Evolutionary conservation across 306 rosid genomes (phyloP).

Genomic region (Lotus japonicus): DNA sequence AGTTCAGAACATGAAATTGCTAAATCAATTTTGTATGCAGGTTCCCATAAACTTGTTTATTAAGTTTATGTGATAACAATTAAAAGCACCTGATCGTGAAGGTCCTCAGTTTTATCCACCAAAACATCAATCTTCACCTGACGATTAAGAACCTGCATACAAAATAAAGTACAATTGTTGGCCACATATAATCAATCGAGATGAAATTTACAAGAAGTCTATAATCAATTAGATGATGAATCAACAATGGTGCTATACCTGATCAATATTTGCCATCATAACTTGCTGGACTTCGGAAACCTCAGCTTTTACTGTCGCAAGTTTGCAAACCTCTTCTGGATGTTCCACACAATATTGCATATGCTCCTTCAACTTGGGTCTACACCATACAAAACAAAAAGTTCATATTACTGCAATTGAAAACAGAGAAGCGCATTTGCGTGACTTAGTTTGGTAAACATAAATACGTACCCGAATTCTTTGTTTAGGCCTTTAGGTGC

Average conservation of each 20-base stretch:
- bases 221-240: background rate
- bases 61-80: background rate
- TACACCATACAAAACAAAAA: conserved; percentile 18
- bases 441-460: background rate
- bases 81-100: conserved; percentile 57
- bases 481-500: conserved; percentile 60
- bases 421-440: background rate
- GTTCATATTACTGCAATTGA: conserved; percentile 1
- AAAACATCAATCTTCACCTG: conserved; percentile 81
- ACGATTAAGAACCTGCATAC: conserved; percentile 69
- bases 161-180: background rate
- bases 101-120: conserved; percentile 72
- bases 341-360: conserved; percentile 84
- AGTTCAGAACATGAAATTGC: background rate
- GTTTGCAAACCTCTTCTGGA: conserved; percentile 72
- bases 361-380: too few species aligned
- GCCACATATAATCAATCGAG: background rate
- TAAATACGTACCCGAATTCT: conserved; percentile 76
- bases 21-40: too few species aligned
- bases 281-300: conserved; percentile 81
- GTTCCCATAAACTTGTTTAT: background rate
- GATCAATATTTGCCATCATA: conserved; percentile 83
- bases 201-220: background rate
- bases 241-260: conserved; percentile 29
- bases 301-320: conserved; percentile 79